phyloP scores from a whole-genome alignment of 2,329 filamentous ascomycete species.

The Exophiala sp. region DNA sequence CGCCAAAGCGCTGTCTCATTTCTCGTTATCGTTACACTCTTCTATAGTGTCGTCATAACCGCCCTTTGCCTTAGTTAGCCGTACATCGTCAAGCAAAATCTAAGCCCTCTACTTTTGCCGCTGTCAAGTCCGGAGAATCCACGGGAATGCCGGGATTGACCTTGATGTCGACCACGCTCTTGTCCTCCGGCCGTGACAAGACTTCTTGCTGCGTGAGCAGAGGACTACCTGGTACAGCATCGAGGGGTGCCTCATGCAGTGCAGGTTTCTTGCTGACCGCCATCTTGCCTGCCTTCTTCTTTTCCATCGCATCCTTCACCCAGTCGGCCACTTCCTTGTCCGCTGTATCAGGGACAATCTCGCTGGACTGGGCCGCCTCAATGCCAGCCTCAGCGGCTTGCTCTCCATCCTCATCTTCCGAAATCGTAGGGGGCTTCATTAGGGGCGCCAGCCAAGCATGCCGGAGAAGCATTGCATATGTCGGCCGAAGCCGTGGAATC shows the following conservation, averaged over 20 bases:
- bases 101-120: conserved; percentile 25
- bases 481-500: conserved; percentile 84
- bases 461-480: conserved; percentile 79
- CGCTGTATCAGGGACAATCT: conserved; percentile 45
- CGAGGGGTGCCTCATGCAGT: conserved; percentile 77
- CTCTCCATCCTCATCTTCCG: conserved; percentile 63
- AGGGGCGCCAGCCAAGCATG: conserved; percentile 81
- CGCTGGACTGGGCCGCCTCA: conserved; percentile 28
- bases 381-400: conserved; percentile 38
- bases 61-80: conserved; percentile 2
- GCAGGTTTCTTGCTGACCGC: conserved; percentile 63
- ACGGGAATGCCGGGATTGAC: conserved; percentile 23
- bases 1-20: conserved; percentile 13
- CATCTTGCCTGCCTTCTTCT: conserved; percentile 55
- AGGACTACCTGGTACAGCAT: conserved; percentile 52
- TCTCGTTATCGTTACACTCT: conserved; percentile 23
- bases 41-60: conserved; percentile 10
- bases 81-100: conserved; percentile 24
- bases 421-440: conserved; percentile 67
- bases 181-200: conserved; percentile 1
- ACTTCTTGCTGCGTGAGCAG: conserved; percentile 17
- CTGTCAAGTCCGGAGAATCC: conserved; percentile 23
- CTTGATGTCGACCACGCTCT: conserved; percentile 8
- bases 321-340: conserved; percentile 82
- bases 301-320: conserved; percentile 67